These are phyloP conservation scores for Floccularia luteovirens DNA, from an alignment of 768 basidiomycete species.

Conservation along the genomic window DNA sequence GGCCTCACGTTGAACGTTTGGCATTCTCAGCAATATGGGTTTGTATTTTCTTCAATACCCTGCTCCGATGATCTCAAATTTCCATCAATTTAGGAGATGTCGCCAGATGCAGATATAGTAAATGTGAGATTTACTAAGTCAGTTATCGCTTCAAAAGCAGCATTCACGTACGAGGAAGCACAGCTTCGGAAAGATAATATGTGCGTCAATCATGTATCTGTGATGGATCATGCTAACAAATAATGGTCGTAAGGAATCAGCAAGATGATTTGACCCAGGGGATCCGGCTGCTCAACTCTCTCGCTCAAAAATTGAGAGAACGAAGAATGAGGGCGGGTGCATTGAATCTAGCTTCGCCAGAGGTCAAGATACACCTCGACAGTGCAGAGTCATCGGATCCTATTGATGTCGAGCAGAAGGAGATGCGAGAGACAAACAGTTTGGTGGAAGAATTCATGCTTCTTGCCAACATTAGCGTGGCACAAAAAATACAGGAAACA, in stretches of 20 bases:
- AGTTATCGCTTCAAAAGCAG: constrained; percentile 92
- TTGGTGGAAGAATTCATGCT: constrained; percentile 99
- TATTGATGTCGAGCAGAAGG: constrained; percentile 96
- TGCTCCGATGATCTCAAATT: background rate
- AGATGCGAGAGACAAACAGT: constrained; percentile 87
- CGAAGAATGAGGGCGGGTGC: constrained; percentile 94
- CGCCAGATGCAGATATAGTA: constrained; percentile 81
- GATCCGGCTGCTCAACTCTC: constrained; percentile 80
- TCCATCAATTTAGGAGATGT: constrained; percentile 63
- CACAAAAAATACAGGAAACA: constrained; percentile 83
- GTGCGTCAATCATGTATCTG: constrained; percentile 33
- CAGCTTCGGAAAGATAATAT: constrained; percentile 90
- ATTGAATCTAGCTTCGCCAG: constrained; percentile 94
- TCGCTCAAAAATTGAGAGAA: constrained; percentile 81
- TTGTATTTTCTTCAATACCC: constrained; percentile 6
- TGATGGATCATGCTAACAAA: background rate
- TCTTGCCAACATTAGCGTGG: constrained; percentile 93
- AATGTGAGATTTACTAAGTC: constrained; percentile 91
- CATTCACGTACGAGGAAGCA: constrained; percentile 96
- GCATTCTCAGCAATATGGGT: constrained; percentile 98
- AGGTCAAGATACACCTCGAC: constrained; percentile 95
- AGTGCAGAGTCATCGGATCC: constrained; percentile 92
- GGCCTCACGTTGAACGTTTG: constrained; percentile 88
- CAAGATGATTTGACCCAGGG: constrained; percentile 79
- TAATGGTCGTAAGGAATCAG: constrained; percentile 39